Conservation (phyloP, 352 stramenopile species). For the Paralagenidium karlingii region DNA sequence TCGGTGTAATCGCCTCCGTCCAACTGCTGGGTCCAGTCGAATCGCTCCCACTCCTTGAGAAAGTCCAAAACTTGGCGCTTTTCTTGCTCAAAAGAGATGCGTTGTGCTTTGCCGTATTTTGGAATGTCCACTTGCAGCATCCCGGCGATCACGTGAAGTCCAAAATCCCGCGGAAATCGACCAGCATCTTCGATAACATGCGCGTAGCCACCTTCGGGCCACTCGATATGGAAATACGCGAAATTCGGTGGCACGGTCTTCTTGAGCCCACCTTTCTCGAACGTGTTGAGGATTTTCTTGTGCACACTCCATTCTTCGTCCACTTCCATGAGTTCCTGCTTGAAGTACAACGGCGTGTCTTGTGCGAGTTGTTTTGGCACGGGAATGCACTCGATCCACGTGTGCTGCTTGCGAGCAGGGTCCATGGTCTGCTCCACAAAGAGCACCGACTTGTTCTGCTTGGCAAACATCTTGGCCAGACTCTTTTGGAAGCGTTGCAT, state of each 20-base stretch:
- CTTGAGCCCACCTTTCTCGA: constrained; percentile 32
- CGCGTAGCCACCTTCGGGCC: constrained; percentile 39
- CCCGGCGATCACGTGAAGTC: constrained; percentile 57
- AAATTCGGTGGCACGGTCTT: constrained; percentile 62
- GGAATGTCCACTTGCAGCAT: constrained; percentile 60
- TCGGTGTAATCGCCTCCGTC: constrained; percentile 38
- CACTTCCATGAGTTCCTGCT: constrained; percentile 66
- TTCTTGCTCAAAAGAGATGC: not conserved
- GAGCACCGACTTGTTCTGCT: constrained; percentile 37
- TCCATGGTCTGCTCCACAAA: constrained; percentile 73
- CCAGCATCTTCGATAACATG: constrained; percentile 75
- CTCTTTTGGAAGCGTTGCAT: constrained; percentile 52
- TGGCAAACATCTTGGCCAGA: constrained; percentile 36
- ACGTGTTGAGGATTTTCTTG: constrained; percentile 59
- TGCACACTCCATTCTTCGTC: constrained; percentile 72
- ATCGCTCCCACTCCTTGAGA: constrained; percentile 46
- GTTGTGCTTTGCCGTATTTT: constrained; percentile 23
- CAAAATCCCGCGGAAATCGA: constrained; percentile 67
- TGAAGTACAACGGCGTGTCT: constrained; percentile 70
- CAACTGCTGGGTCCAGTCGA: constrained; percentile 64
- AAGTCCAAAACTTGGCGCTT: constrained; percentile 17
- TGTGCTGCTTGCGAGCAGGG: constrained; percentile 47
- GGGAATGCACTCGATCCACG: constrained; percentile 68
- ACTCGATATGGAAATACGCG: constrained; percentile 80
- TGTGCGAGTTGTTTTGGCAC: constrained; percentile 40